Evolutionary conservation across 805 yeast genomes (phyloP), one percentile per base, ranked within the genome.

Genomic region (Hanseniaspora vineae): DNA sequence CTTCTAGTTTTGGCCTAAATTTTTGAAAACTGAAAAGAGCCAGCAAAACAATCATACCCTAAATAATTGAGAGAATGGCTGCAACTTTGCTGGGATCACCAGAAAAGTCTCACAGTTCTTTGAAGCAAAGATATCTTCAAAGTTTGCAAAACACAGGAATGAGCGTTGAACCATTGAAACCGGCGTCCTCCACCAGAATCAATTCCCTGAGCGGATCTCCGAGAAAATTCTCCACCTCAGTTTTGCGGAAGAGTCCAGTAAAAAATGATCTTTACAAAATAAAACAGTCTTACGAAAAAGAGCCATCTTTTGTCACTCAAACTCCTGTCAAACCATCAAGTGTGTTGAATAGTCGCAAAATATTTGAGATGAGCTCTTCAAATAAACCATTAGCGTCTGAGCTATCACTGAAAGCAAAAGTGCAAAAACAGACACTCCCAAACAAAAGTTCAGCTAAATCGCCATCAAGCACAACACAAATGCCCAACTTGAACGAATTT

Each of bases 121-220:
- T 58, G 44, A 44, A 61, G 17, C 54, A 56, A 17, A 58, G 64
- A 42, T 64, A 64, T 48, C 48, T 63, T 39, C 54, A 59, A 35
- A 60, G 48, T 31, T 29, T 61, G 9, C 50, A 53, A 13, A 46
- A 46, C 17, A 49, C 52, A 8, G 51, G 49, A 8, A 13, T 46
- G 43, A 29, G 52, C 58, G 17, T 45, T 10, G 50, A 48, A 9
- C 53, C 46, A 14, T 46, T 60, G 44, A 53, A 50, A 40, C 55
- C 56, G 2, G 20, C 53, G 10, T 59, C 65, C 0, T 51, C 61
- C 2, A 55, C 64, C 3, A 54, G 51, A 39, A 23, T 57, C 1
- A 60, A 58, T 35, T 52, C 58, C 12, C 48, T 19, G n/a, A 35
- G 23, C 3, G 31, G 31, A 19, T 39, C 29, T 23, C 29, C 39